Percentiles rank a stretch among this genome's conserved stretches.
Evolutionary conservation across 2,329 filamentous ascomycete species (phyloP).

Genomic region (Mycosphaerella sp.): DNA sequence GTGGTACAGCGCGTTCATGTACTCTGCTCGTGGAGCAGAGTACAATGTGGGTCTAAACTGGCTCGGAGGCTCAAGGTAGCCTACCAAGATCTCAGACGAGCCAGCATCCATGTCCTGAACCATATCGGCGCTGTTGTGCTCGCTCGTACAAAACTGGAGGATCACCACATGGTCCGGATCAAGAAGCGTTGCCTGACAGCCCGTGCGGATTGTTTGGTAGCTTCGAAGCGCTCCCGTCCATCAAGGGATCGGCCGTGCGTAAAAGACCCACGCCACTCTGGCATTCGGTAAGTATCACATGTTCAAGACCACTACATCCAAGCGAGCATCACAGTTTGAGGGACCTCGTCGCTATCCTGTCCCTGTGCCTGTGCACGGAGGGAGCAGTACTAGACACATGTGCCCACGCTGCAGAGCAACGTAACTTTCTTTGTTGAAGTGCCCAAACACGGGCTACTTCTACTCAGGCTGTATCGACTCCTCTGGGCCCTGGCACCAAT

Average conservation of each 20-base stretch:
- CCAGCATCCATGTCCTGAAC: neutral
- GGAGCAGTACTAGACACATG: too few species aligned
- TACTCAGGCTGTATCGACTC: too few species aligned
- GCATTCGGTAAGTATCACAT: neutral
- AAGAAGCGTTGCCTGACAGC: neutral
- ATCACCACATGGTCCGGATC: slow-evolving; percentile 1
- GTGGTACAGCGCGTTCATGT: slow-evolving; percentile 7
- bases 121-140: neutral
- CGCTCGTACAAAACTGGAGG: neutral
- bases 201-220: neutral
- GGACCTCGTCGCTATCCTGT: too few species aligned
- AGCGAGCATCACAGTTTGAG: too few species aligned
- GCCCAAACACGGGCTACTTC: too few species aligned
- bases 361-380: too few species aligned
- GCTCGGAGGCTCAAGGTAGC: slow-evolving; percentile 3
- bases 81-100: slow-evolving; percentile 1
- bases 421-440: too few species aligned
- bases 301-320: too few species aligned
- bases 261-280: neutral
- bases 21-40: slow-evolving; percentile 3
- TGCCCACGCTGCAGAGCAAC: too few species aligned
- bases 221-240: neutral
- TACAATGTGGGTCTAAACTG: neutral
- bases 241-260: neutral
- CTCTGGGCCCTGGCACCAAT: neutral